phyloP scores from a whole-genome alignment of 768 basidiomycete species.

The Tulasnella sp. region DNA sequence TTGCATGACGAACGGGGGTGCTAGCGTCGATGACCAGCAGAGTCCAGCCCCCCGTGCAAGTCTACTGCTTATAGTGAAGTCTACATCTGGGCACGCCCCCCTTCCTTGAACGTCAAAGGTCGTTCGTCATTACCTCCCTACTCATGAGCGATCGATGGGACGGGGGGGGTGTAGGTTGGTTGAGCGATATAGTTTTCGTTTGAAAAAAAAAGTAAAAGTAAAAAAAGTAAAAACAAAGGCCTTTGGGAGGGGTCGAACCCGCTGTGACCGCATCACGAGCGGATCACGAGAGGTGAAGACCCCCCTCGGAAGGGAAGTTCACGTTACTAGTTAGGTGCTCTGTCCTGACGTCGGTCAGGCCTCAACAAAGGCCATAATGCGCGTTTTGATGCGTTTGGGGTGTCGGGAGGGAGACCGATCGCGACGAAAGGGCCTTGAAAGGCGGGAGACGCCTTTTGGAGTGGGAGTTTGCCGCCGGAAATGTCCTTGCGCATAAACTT shows the following conservation, averaged over 20 bases:
- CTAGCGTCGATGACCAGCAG: neutral
- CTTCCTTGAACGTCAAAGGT: neutral
- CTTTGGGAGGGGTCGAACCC: neutral
- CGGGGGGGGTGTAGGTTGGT: neutral
- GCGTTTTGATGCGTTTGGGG: neutral
- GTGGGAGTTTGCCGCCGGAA: constrained; percentile 2
- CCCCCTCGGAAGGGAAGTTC: neutral
- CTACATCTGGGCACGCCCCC: neutral
- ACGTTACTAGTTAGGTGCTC: neutral
- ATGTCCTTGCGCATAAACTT: neutral
- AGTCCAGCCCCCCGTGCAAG: neutral
- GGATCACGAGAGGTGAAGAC: neutral
- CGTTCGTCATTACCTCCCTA: neutral
- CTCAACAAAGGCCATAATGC: constrained; percentile 3
- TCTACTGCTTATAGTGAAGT: neutral
- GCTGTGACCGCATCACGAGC: neutral
- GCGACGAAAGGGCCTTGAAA: neutral
- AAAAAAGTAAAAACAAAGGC: neutral
- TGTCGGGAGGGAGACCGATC: neutral
- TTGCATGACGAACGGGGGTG: neutral
- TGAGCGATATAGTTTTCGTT: neutral
- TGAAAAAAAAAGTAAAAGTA: neutral
- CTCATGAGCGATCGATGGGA: neutral
- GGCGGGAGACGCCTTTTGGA: neutral
- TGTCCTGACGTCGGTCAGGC: neutral